Evolutionary conservation across 1,284 basidiomycete species (phyloP), one percentile per base, ranked within the genome.

Genomic region (Sparassis latifolia): DNA sequence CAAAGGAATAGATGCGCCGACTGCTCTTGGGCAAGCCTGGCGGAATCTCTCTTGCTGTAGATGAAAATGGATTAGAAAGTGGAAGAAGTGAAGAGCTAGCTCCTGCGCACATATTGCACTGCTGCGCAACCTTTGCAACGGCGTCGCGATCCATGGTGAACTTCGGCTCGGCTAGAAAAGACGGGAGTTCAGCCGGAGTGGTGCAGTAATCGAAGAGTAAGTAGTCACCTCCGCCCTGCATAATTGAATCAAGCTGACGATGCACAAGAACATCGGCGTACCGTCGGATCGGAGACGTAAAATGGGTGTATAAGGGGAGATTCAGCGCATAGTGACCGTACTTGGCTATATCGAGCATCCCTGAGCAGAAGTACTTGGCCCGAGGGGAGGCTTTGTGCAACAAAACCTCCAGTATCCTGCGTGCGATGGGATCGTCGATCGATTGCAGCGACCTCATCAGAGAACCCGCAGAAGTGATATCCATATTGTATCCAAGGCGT

Each of bases 341-440:
- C 73, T 99, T 98, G 42, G 94, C 92, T 64, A 99, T 99, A 70
- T 99, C 97, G 59, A 99, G 78, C 92, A 98, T 97, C 57, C 97
- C 97, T 30, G 95, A 84, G 66, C 96, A 99, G 83, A 97, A 99
- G 72, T 99, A 98, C 67, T 95, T 95, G 56, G 97, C 92, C 48
- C 85, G 82, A 54, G 88, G 86, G 61, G 96, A 97, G 20, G 92
- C 84, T 69, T 97, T 97, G 65, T 83, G 86, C 33, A 86, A 83
- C 41, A 97, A 75, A 27, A 96, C 66, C 65, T 94, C 84, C 27
- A 97, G 74, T 31, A 92, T 77, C 46, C 79, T 73, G 51, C 84
- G 83, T 53, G 86, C 87, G 50, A 79, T 80, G 10, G 84, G 79
- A 58, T 96, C 84, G 44, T 78, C 65, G 53, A 99, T 78, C 28